These are phyloP conservation scores for Climacium dendroides DNA, from an alignment of 225 moss, liverwort and hornwort genomes.

Conservation along the genomic window DNA sequence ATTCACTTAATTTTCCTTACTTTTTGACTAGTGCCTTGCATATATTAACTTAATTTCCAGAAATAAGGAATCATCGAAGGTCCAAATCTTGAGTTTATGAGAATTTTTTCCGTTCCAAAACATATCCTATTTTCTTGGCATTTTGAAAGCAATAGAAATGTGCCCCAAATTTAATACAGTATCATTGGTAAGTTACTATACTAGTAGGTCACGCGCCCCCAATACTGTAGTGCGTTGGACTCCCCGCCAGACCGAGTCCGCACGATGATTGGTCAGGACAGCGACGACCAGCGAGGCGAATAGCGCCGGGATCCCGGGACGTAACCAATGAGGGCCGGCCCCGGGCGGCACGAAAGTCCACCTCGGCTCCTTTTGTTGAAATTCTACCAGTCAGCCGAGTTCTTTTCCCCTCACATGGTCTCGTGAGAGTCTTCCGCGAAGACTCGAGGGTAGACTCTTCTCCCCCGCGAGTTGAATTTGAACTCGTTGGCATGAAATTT, in stretches of 20 bases:
- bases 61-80: not conserved
- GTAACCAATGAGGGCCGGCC: not conserved
- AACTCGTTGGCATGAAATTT: not conserved
- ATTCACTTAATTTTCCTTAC: no score
- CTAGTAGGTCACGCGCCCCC: not conserved
- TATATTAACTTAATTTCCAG: no score
- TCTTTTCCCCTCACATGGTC: not conserved
- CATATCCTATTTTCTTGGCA: not conserved
- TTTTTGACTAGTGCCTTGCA: no score
- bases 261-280: not conserved
- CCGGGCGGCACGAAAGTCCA: not conserved
- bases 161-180: no score
- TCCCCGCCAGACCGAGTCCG: not conserved
- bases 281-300: not conserved
- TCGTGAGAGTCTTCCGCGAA: not conserved
- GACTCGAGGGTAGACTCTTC: not conserved
- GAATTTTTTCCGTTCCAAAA: no score
- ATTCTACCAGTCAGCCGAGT: not conserved
- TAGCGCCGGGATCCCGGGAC: no score
- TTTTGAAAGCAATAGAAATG: not conserved
- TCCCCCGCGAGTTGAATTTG: not conserved
- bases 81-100: no score
- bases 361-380: conserved; percentile 4
- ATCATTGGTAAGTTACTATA: no score
- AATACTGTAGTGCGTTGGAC: not conserved